phyloP scores from a whole-genome alignment of 176 grass and related monocot species.

The Eremochloa ophiuroides region DNA sequence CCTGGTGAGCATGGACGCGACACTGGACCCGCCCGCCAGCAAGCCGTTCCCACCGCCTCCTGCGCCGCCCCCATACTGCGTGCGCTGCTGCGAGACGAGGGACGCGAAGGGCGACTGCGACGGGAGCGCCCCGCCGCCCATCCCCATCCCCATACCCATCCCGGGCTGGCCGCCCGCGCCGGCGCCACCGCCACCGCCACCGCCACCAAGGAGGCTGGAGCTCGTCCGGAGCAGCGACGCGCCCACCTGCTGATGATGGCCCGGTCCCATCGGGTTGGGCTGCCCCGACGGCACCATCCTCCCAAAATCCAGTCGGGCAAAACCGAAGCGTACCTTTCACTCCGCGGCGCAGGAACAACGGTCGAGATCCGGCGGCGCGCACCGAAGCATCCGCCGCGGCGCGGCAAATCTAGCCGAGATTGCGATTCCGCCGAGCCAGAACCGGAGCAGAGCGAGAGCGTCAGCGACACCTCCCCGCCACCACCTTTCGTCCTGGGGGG shows the following conservation, averaged over 20 bases:
- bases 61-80: slow-evolving; percentile 51
- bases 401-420: neutral
- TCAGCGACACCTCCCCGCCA: no score
- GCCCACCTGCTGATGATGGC: slow-evolving; percentile 48
- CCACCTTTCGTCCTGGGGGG: neutral
- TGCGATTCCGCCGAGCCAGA: neutral
- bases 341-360: neutral
- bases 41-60: slow-evolving; percentile 32
- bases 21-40: slow-evolving; percentile 62
- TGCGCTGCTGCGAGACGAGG: slow-evolving; percentile 48
- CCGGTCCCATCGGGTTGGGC: slow-evolving; percentile 51
- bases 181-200: neutral
- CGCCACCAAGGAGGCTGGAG: slow-evolving; percentile 56
- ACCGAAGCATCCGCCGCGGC: neutral
- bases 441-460: neutral
- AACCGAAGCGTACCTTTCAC: slow-evolving; percentile 10
- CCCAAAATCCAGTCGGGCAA: neutral
- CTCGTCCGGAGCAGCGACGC: slow-evolving; percentile 61
- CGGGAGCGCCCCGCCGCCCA: slow-evolving; percentile 6
- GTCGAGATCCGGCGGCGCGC: slow-evolving; percentile 8
- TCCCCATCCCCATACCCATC: slow-evolving; percentile 46
- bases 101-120: slow-evolving; percentile 62
- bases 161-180: neutral
- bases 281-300: slow-evolving; percentile 75
- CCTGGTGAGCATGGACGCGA: slow-evolving; percentile 51